Evolutionary conservation across 106 monocot species (phyloP).

Genomic region (Dendrobium chrysotoxum): DNA sequence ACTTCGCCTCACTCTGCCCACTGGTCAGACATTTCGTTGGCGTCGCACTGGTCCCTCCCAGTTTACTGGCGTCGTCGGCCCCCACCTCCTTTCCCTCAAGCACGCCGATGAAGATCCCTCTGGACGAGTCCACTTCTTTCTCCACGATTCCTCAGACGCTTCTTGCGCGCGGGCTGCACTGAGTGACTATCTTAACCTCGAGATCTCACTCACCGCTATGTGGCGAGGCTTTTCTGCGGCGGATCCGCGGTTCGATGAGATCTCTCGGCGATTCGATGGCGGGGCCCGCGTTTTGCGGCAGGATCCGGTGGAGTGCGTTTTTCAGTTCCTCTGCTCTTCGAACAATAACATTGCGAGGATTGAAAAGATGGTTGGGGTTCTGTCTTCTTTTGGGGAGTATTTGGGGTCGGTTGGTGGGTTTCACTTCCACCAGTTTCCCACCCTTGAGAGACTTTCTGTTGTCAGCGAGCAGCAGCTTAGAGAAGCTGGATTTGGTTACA

Average conservation of each 20-base stretch:
- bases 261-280: conserved; percentile 43
- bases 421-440: conserved; percentile 71
- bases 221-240: conserved; percentile 56
- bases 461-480: conserved; percentile 79
- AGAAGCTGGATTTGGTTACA: conserved; percentile 87
- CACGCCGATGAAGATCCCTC: conserved; percentile 30
- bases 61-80: conserved; percentile 78
- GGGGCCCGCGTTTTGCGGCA: conserved; percentile 90
- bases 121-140: conserved; percentile 46
- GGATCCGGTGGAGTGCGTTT: conserved; percentile 90
- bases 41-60: conserved; percentile 39
- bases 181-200: conserved; percentile 70
- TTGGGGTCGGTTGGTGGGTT: conserved; percentile 64
- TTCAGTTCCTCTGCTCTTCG: conserved; percentile 95
- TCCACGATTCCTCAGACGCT: conserved; percentile 23
- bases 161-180: conserved; percentile 32
- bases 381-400: conserved; percentile 53
- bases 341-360: conserved; percentile 92
- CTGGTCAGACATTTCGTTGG: conserved; percentile 97
- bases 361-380: conserved; percentile 79
- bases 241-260: conserved; percentile 64
- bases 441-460: conserved; percentile 40
- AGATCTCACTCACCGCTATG: conserved; percentile 46
- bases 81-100: conserved; percentile 66
- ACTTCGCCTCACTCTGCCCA: conserved; percentile 78